phyloP scores from a whole-genome alignment of 352 stramenopile species.

The Lagenidium giganteum region DNA sequence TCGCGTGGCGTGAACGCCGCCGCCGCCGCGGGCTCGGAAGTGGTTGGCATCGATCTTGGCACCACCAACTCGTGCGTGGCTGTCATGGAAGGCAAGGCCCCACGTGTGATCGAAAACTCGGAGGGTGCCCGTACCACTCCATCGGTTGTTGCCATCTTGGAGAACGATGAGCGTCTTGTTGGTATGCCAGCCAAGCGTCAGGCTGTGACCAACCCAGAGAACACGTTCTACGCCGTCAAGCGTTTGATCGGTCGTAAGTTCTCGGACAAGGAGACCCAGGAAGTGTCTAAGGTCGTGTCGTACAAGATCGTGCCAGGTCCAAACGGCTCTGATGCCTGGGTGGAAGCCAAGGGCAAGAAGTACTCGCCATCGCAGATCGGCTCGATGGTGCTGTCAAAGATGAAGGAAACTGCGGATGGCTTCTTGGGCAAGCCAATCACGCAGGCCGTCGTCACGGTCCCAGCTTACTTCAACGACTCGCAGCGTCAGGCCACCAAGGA shows the following conservation, averaged over 20 bases:
- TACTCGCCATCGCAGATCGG: constrained; percentile 96
- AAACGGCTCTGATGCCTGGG: constrained; percentile 93
- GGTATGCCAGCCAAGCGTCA: constrained; percentile 94
- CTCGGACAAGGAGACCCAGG: constrained; percentile 91
- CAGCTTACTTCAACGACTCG: constrained; percentile 97
- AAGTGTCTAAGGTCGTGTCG: constrained; percentile 92
- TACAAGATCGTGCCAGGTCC: constrained; percentile 96
- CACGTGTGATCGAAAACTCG: constrained; percentile 98
- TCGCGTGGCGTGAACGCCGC: too few species aligned
- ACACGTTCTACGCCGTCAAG: constrained; percentile 98
- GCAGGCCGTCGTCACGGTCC: constrained; percentile 95
- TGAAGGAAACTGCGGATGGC: constrained; percentile 95
- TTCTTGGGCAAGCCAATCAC: constrained; percentile 89
- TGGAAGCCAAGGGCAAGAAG: constrained; percentile 90
- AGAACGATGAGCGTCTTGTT: constrained; percentile 92
- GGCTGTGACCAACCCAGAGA: constrained; percentile 97
- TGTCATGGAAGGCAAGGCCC: constrained; percentile 65
- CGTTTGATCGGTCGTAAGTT: constrained; percentile 95
- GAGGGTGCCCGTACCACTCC: constrained; percentile 95
- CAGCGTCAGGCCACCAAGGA: constrained; percentile 97
- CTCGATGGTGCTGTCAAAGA: constrained; percentile 97
- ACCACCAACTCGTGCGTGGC: constrained; percentile 96
- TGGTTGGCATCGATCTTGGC: constrained; percentile 97
- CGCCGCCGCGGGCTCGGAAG: constrained; percentile 32
- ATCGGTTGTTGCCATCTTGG: constrained; percentile 94